Base-by-base conservation (phyloP, 768 basidiomycete genomes). In the Leccinum pellstonianum region DNA sequence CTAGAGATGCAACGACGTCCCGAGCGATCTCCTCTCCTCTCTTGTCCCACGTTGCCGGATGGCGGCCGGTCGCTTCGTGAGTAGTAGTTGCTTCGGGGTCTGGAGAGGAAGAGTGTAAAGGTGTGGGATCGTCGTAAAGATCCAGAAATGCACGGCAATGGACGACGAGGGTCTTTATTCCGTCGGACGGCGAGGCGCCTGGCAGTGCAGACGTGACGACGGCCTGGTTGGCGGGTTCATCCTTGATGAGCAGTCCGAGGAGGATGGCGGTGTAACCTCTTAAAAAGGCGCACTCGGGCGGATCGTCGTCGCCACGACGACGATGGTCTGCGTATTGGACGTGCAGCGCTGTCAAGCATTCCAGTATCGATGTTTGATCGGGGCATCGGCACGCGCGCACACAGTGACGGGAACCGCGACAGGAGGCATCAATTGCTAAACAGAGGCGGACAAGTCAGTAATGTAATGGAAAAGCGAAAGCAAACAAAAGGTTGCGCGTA, bases 241-340 rank as follows among this genome's bases (percentile, higher is more conserved):
- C 66, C 41, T 72, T 71, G 54, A 78, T 75, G 38, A 84, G 73
- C 5, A 85, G 68, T 9, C 81, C 90, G 52, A 94, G 81, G 5
- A 94, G 80, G 7, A 93, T 83, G 0, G 91, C 84, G 4, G 90
- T 81, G 67, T 92, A 91, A 1, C 88, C 88, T 15, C 82, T 82
- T 7, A 93, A 78, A 63, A 90, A 86, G 12, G 78, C 77, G 37
- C 75, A 70, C 62, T 84, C 81, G 5, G 76, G 68, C 15, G 50
- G 57, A 58, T 64, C 63, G 15, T 62, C 64, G 12, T 37, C n/a
- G 10, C 7, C 25, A 27, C 6, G 19, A 14, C 17, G n/a, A 35
- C 11, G 6, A 23, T 5, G 14, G 50, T 56, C 53, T 12, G 68
- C 62, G 54, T 82, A 77, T 38, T 78, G 75, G 3, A 69, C 62